A percentile compares a stretch with the other conserved stretches of the same genome.
These are phyloP conservation scores for Komagataella mondaviorum DNA, from an alignment of 805 yeast species.

Conservation along the genomic window DNA sequence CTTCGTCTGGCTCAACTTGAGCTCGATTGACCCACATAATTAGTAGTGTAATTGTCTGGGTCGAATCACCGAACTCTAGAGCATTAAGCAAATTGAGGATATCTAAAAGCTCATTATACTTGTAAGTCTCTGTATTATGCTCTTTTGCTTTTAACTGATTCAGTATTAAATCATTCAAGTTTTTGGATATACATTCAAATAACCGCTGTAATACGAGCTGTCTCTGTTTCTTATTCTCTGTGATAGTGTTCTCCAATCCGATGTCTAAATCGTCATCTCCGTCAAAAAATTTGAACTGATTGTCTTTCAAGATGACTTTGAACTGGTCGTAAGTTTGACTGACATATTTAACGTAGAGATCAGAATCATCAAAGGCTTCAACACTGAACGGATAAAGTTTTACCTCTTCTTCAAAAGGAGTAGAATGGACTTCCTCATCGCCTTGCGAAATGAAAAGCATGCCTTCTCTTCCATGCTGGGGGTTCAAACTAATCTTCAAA, in stretches of 20 bases:
- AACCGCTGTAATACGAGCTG: slow-evolving; percentile 16
- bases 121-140: background rate
- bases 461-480: background rate
- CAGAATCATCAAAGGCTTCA: background rate
- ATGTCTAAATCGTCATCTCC: slow-evolving; percentile 12
- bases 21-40: slow-evolving; percentile 57
- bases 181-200: background rate
- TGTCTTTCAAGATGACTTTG: slow-evolving; percentile 32
- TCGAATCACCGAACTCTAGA: slow-evolving; percentile 27
- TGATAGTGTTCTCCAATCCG: slow-evolving; percentile 16
- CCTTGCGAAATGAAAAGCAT: background rate
- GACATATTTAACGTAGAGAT: background rate
- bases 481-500: background rate
- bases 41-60: slow-evolving; percentile 28
- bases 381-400: background rate
- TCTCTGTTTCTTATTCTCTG: slow-evolving; percentile 23
- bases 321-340: slow-evolving; percentile 28
- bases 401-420: background rate
- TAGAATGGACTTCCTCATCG: background rate
- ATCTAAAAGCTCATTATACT: slow-evolving; percentile 5
- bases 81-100: slow-evolving; percentile 49
- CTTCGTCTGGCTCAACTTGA: slow-evolving; percentile 51
- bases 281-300: slow-evolving; percentile 22
- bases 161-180: background rate
- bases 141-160: background rate